Evolutionary conservation across 176 grass and related monocot genomes (phyloP).

Genomic region (Chloris gayana): DNA sequence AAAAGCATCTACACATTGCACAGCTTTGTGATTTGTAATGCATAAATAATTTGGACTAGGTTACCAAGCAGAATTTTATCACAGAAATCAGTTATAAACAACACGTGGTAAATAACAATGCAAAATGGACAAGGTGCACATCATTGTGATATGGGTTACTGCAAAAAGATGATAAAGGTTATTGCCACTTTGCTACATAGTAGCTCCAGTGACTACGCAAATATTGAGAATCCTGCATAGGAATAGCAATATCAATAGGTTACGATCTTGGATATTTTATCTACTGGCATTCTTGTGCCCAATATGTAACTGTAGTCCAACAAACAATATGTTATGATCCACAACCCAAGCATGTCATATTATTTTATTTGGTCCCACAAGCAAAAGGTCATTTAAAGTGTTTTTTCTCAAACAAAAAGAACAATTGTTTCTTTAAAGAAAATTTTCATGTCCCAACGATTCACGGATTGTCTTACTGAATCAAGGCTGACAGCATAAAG

Average conservation of each 20-base stretch:
- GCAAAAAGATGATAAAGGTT: not conserved
- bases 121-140: not conserved
- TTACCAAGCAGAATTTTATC: constrained; percentile 14
- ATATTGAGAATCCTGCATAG: not conserved
- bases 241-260: not conserved
- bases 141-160: not conserved
- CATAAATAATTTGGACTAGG: constrained; percentile 7
- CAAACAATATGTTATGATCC: not conserved
- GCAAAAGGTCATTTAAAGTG: not conserved
- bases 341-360: not conserved
- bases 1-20: constrained; percentile 4
- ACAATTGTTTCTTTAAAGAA: not conserved
- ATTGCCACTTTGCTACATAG: not conserved
- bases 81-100: not conserved
- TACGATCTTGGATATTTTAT: not conserved
- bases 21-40: constrained; percentile 9
- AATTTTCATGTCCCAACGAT: not conserved
- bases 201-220: not conserved
- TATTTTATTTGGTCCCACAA: not conserved
- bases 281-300: not conserved
- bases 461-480: constrained; percentile 12
- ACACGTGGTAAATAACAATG: constrained; percentile 6
- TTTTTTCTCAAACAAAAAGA: constrained; percentile 3
- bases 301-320: not conserved
- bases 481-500: constrained; percentile 28